A percentile compares a stretch with the other conserved stretches of the same genome.
These are phyloP conservation scores for Lactifluus piperatus DNA, from an alignment of 768 basidiomycete genomes.

Conservation along the genomic window DNA sequence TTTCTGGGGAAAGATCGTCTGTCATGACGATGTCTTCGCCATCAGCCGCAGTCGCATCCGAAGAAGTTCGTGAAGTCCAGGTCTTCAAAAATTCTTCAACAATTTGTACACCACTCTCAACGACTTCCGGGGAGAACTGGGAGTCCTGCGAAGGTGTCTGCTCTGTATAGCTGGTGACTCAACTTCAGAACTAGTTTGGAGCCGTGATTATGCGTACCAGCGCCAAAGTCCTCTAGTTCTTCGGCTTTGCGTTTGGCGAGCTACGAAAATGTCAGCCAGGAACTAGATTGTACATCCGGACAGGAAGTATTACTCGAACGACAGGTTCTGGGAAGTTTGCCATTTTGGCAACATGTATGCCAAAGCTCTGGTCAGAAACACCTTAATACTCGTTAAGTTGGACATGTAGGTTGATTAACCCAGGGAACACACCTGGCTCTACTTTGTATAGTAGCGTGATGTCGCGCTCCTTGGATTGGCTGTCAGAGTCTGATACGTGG, in stretches of 20 bases:
- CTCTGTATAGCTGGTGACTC: constrained; percentile 2
- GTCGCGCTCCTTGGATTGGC: constrained; percentile 46
- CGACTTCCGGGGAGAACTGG: constrained; percentile 47
- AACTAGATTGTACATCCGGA: not conserved
- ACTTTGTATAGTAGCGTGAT: constrained; percentile 76
- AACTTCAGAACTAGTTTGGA: not conserved
- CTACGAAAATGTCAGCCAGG: constrained; percentile 30
- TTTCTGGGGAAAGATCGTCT: constrained; percentile 31
- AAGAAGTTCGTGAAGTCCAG: constrained; percentile 42
- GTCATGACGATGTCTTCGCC: constrained; percentile 43
- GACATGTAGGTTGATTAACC: not conserved
- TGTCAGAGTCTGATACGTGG: constrained; percentile 56
- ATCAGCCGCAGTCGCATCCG: constrained; percentile 26
- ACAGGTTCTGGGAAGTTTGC: constrained; percentile 97
- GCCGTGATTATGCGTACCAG: constrained; percentile 28
- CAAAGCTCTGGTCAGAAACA: constrained; percentile 94
- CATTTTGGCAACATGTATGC: constrained; percentile 95
- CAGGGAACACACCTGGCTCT: constrained; percentile 52
- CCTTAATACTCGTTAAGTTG: constrained; percentile 36
- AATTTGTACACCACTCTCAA: constrained; percentile 71
- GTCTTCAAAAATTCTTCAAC: constrained; percentile 68
- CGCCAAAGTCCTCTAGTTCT: constrained; percentile 79
- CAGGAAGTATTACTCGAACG: constrained; percentile 49
- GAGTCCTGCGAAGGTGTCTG: constrained; percentile 29
- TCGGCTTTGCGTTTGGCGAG: constrained; percentile 89